These are phyloP conservation scores for Wallemia ichthyophaga DNA, from an alignment of 1,284 basidiomycete species.

Conservation along the genomic window DNA sequence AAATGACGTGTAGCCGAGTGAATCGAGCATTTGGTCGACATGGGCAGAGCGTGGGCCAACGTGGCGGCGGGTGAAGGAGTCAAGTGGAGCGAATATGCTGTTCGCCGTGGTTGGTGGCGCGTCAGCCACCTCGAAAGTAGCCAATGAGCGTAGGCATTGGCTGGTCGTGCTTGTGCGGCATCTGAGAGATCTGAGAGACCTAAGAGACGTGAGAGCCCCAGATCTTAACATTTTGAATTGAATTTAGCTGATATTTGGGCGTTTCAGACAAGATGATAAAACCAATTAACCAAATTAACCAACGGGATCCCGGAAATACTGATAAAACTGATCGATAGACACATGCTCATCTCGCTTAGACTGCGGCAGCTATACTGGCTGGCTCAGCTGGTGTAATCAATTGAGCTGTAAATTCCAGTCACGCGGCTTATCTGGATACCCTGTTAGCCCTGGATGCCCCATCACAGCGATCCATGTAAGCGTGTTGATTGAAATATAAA, in stretches of 20 bases:
- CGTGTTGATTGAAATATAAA: too few species aligned
- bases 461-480: too few species aligned
- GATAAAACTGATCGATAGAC: too few species aligned
- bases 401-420: too few species aligned
- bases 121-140: neutral
- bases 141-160: neutral
- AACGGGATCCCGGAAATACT: neutral
- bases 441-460: too few species aligned
- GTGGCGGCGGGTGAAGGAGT: conserved; percentile 63
- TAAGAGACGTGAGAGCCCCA: neutral
- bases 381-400: too few species aligned
- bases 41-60: conserved; percentile 58
- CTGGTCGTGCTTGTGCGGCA: neutral
- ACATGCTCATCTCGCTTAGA: too few species aligned
- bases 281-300: too few species aligned
- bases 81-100: conserved; percentile 39
- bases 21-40: conserved; percentile 41
- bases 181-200: neutral
- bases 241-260: too few species aligned
- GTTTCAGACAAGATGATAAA: neutral
- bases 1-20: conserved; percentile 53
- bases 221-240: neutral
- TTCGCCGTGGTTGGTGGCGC: neutral
- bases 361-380: too few species aligned
- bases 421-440: too few species aligned